Percentiles rank a stretch among this genome's conserved stretches.
These are phyloP conservation scores for Williopsis jadinii DNA, from an alignment of 1,139 yeast species.

Conservation along the genomic window DNA sequence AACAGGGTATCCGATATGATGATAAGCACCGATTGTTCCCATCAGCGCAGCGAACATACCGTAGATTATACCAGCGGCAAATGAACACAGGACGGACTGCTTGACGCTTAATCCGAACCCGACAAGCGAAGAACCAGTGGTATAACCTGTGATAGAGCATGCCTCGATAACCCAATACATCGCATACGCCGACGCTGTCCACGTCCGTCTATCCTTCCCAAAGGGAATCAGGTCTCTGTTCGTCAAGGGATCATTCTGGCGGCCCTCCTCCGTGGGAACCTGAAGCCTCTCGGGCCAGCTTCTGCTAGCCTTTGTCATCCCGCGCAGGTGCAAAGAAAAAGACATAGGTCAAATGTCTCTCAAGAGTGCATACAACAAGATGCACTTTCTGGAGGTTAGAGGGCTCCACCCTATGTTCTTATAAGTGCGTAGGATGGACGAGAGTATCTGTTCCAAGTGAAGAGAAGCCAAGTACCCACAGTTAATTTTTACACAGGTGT, in stretches of 20 bases:
- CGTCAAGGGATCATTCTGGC: constrained; percentile 10
- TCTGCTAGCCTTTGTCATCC: too few species aligned
- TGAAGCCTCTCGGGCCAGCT: not conserved
- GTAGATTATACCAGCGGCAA: constrained; percentile 19
- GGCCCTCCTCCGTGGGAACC: constrained; percentile 1
- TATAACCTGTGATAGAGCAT: constrained; percentile 22
- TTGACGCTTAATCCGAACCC: constrained; percentile 26
- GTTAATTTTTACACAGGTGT: too few species aligned
- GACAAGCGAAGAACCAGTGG: constrained; percentile 24
- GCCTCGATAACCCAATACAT: constrained; percentile 26
- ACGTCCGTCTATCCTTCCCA: constrained; percentile 22
- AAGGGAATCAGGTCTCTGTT: constrained; percentile 25
- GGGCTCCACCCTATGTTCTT: too few species aligned
- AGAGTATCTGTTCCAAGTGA: too few species aligned
- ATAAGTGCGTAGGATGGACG: too few species aligned
- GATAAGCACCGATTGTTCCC: constrained; percentile 23
- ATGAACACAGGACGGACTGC: constrained; percentile 24
- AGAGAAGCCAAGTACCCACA: too few species aligned
- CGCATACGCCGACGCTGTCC: constrained; percentile 24
- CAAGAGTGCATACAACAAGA: too few species aligned
- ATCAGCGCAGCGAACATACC: constrained; percentile 15
- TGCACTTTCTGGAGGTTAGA: too few species aligned
- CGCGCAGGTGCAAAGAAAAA: too few species aligned
- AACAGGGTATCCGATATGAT: constrained; percentile 26
- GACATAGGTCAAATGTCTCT: too few species aligned